A percentile compares a stretch with the other conserved stretches of the same genome.
These are phyloP conservation scores for Wickerhamomyces chambardii DNA, from an alignment of 805 yeast species.

Conservation along the genomic window DNA sequence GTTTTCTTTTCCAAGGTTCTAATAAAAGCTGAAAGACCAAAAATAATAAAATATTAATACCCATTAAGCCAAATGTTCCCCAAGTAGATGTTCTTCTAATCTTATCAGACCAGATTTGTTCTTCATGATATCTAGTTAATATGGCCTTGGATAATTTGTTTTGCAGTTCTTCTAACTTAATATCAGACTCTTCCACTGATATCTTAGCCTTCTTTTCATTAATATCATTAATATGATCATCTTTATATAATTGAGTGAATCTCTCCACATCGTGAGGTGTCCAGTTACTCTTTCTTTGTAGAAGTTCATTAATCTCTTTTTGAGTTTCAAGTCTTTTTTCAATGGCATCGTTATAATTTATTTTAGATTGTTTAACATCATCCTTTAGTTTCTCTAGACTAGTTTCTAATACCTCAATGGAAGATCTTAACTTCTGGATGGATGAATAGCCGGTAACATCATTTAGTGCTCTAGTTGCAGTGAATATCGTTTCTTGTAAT, in stretches of 20 bases:
- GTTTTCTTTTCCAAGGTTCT: conserved; percentile 90
- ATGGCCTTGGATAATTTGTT: conserved; percentile 66
- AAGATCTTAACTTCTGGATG: conserved; percentile 60
- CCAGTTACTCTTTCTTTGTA: conserved; percentile 86
- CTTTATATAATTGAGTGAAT: conserved; percentile 73
- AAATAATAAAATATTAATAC: conserved; percentile 71
- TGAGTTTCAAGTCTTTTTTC: conserved; percentile 62
- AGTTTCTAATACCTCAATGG: conserved; percentile 48
- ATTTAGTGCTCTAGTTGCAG: conserved; percentile 64
- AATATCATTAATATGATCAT: conserved; percentile 68
- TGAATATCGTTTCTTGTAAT: conserved; percentile 44
- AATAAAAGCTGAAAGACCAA: conserved; percentile 75
- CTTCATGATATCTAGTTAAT: conserved; percentile 87
- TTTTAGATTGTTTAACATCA: conserved; percentile 39
- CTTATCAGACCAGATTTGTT: conserved; percentile 96
- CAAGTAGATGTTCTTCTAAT: conserved; percentile 91
- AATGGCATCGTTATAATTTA: conserved; percentile 49
- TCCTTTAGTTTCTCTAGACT: conserved; percentile 39
- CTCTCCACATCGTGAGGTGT: conserved; percentile 66
- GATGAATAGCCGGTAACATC: conserved; percentile 88
- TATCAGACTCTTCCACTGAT: conserved; percentile 45
- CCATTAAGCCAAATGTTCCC: conserved; percentile 93
- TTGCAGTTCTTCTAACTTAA: conserved; percentile 58
- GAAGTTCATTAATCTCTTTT: conserved; percentile 74
- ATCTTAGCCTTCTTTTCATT: conserved; percentile 42